These are phyloP conservation scores for Heteromeles arbutifolia DNA, from an alignment of 306 rosid species.

Conservation along the genomic window DNA sequence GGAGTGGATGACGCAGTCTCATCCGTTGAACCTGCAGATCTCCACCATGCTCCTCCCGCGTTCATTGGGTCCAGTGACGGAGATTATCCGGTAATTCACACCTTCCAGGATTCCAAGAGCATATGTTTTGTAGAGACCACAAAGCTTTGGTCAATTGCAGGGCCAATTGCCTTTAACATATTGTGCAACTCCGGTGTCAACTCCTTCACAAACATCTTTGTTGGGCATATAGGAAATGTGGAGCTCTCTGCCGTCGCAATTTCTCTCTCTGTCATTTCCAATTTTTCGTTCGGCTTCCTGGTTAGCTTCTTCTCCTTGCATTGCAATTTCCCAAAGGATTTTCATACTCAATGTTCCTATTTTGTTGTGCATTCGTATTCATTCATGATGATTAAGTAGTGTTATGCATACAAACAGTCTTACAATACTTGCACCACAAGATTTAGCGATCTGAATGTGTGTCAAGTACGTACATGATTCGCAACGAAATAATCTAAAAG, in stretches of 20 bases:
- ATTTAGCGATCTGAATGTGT: not conserved
- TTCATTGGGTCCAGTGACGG: constrained; percentile 34
- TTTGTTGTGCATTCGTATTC: not conserved
- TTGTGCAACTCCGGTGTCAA: constrained; percentile 71
- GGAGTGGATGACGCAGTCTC: not conserved
- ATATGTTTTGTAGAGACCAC: constrained; percentile 30
- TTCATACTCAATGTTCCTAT: not conserved
- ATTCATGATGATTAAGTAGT: not conserved
- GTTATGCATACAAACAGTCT: not conserved
- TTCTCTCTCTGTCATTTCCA: constrained; percentile 67
- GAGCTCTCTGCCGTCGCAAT: constrained; percentile 78
- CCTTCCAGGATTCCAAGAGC: constrained; percentile 19
- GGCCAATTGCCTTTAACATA: constrained; percentile 71
- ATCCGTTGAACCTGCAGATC: constrained; percentile 24
- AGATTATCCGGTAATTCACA: constrained; percentile 29
- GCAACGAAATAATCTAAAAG: too few species aligned
- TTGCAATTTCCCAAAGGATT: not conserved
- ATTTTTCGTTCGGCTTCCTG: constrained; percentile 88
- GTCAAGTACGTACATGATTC: too few species aligned
- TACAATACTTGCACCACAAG: not conserved
- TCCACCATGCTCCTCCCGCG: constrained; percentile 46
- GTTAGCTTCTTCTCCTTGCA: constrained; percentile 14
- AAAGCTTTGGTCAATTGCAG: constrained; percentile 72
- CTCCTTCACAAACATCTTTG: constrained; percentile 72
- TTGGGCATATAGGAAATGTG: constrained; percentile 68